phyloP scores from a whole-genome alignment of 306 rosid genomes.

The Cotoneaster glaucophyllus region DNA sequence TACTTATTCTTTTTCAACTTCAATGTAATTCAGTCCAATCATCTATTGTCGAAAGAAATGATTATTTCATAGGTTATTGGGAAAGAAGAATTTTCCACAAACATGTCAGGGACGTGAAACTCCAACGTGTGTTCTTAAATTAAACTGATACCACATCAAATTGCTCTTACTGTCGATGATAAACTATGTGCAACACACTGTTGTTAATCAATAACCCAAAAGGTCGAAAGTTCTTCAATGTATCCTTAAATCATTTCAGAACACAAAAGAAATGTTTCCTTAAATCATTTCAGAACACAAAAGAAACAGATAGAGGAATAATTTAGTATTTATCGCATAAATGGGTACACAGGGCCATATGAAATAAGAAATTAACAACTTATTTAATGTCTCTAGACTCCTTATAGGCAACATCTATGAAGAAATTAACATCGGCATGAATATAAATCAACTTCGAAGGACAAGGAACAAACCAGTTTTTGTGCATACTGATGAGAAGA shows the following conservation, averaged over 20 bases:
- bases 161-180: neutral
- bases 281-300: neutral
- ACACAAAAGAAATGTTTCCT: no score
- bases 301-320: neutral
- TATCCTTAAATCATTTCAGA: neutral
- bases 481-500: conserved; percentile 63
- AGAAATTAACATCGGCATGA: conserved; percentile 11
- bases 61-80: neutral
- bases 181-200: neutral
- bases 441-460: conserved; percentile 17
- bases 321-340: neutral
- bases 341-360: neutral
- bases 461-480: conserved; percentile 47
- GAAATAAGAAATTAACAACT: neutral
- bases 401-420: neutral
- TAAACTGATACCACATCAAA: neutral
- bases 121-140: neutral
- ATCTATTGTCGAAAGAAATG: neutral
- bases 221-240: neutral
- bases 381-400: neutral
- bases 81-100: neutral
- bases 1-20: neutral
- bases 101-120: neutral
- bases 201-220: neutral
- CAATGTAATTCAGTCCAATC: neutral